These are phyloP conservation scores for Ophiostoma montium DNA, from an alignment of 2,329 filamentous ascomycete species.

Conservation along the genomic window DNA sequence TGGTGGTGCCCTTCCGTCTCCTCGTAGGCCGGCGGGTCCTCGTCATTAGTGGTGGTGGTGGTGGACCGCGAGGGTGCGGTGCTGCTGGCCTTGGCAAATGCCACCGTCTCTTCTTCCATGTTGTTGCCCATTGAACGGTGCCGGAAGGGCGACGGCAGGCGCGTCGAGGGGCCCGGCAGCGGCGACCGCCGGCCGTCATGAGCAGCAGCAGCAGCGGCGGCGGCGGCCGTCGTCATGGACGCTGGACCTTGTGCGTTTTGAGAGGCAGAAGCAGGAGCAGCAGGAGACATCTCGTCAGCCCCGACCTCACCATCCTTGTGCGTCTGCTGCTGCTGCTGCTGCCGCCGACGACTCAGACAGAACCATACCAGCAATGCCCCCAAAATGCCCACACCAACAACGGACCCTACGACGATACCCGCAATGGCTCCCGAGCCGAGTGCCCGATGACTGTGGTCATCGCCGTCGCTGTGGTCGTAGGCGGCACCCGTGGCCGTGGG, in stretches of 20 bases:
- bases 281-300: background rate
- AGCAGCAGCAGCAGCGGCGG: too few relatives aligned
- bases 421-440: conserved; percentile 3
- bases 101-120: background rate
- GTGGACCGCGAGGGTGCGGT: background rate
- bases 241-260: background rate
- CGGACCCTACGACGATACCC: conserved; percentile 4
- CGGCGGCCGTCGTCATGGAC: too few relatives aligned
- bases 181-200: too few relatives aligned
- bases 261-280: too few relatives aligned
- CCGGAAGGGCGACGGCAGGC: background rate
- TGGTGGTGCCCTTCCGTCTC: conserved; percentile 3
- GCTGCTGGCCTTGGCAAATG: conserved; percentile 4
- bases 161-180: background rate
- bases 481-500: background rate
- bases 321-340: background rate
- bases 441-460: background rate
- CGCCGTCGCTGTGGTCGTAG: background rate
- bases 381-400: background rate
- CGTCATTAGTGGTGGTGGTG: too few relatives aligned
- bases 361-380: conserved; percentile 1
- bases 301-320: background rate
- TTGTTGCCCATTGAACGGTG: background rate
- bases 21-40: conserved; percentile 8
- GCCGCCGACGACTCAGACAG: too few relatives aligned